phyloP scores from a whole-genome alignment of 1,284 basidiomycete species.

The Trametes pubescens region DNA sequence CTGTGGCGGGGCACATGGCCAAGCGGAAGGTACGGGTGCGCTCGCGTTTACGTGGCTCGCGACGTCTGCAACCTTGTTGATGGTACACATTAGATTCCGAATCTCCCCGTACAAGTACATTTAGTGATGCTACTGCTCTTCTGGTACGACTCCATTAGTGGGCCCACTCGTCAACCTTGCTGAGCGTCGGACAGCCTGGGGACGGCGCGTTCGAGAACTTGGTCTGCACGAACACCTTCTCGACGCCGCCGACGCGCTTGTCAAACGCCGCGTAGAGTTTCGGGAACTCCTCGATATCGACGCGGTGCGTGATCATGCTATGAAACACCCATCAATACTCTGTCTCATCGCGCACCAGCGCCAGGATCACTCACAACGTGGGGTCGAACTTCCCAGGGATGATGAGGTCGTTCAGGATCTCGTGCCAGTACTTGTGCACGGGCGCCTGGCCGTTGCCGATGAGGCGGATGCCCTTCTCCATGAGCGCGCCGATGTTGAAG shows the following conservation, averaged over 20 bases:
- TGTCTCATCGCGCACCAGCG: not conserved
- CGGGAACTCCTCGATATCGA: conserved; percentile 68
- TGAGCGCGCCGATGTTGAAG: conserved; percentile 79
- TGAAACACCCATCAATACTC: not conserved
- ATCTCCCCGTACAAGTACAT: conserved; percentile 15
- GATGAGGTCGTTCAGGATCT: conserved; percentile 71
- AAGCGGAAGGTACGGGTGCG: not conserved
- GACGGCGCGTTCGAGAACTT: conserved; percentile 57
- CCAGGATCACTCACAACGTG: conserved; percentile 55
- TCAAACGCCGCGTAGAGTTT: conserved; percentile 69
- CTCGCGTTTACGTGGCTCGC: conserved; percentile 5
- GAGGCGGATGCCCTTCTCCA: conserved; percentile 79
- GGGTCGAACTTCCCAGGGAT: conserved; percentile 75
- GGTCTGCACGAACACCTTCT: conserved; percentile 73
- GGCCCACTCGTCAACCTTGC: conserved; percentile 62
- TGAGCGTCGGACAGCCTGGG: conserved; percentile 56
- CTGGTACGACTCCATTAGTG: conserved; percentile 4
- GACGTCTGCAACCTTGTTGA: conserved; percentile 8
- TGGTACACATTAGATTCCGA: conserved; percentile 7
- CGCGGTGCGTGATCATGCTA: conserved; percentile 70
- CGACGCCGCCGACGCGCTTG: conserved; percentile 62
- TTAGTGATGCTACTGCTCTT: conserved; percentile 4
- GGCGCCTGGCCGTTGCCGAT: conserved; percentile 81
- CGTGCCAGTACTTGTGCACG: conserved; percentile 78
- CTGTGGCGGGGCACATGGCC: conserved; percentile 9